A percentile compares a stretch with the other conserved stretches of the same genome.
Conservation (phyloP, 331 rosid species). For the Telfairia occidentalis region DNA sequence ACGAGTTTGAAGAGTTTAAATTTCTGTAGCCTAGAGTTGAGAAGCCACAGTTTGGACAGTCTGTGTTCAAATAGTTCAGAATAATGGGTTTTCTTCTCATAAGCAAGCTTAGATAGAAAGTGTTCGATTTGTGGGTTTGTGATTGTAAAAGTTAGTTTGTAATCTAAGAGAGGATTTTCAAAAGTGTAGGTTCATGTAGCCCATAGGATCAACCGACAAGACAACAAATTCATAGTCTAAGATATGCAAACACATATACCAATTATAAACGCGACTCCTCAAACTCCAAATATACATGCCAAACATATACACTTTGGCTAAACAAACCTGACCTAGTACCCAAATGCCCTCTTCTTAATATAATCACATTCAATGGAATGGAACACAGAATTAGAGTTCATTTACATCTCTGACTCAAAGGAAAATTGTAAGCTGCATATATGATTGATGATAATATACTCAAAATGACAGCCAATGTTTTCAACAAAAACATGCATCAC, state of each 20-base stretch:
- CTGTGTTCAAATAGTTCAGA: background rate
- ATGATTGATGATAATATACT: background rate
- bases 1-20: background rate
- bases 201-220: background rate
- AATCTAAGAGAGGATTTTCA: background rate
- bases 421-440: slow-evolving; percentile 5
- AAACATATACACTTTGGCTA: background rate
- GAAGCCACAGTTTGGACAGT: background rate
- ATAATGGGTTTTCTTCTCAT: background rate
- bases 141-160: background rate
- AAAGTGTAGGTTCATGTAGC: background rate
- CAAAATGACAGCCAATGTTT: slow-evolving; percentile 7
- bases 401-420: background rate
- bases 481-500: background rate
- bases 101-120: background rate
- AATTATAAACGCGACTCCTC: background rate
- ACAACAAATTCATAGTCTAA: background rate
- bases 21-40: background rate
- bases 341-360: background rate
- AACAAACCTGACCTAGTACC: background rate
- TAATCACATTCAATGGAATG: background rate
- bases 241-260: background rate
- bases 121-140: background rate
- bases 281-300: background rate
- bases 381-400: background rate